Percentiles rank a stretch among this genome's conserved stretches.
These are phyloP conservation scores for Barnettozyma siamensis DNA, from an alignment of 805 yeast genomes.

Conservation along the genomic window DNA sequence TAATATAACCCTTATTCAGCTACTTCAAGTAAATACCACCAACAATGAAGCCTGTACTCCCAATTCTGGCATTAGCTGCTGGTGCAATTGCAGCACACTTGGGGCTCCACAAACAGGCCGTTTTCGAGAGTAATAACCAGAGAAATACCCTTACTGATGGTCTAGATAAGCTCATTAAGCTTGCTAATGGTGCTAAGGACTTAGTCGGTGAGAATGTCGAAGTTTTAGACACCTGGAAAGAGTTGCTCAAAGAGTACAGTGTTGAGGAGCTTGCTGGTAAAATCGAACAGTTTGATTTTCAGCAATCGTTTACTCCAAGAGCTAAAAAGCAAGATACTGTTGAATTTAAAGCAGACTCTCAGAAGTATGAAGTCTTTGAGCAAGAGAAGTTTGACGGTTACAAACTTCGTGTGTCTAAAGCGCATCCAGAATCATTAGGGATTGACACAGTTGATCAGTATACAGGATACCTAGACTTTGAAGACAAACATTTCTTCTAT, in stretches of 20 bases:
- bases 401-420: slow-evolving; percentile 14
- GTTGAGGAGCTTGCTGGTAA: slow-evolving; percentile 8
- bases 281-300: slow-evolving; percentile 10
- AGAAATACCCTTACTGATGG: background rate
- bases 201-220: slow-evolving; percentile 9
- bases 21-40: too few species aligned
- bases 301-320: slow-evolving; percentile 13
- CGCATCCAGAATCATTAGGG: slow-evolving; percentile 48
- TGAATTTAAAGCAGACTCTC: background rate
- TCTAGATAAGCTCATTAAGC: background rate
- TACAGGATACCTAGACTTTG: slow-evolving; percentile 78
- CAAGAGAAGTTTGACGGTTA: slow-evolving; percentile 12
- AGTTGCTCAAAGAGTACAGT: slow-evolving; percentile 28
- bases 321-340: slow-evolving; percentile 10
- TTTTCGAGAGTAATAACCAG: background rate
- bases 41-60: background rate
- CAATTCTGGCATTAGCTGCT: background rate
- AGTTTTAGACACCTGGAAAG: slow-evolving; percentile 26
- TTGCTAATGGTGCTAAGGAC: slow-evolving; percentile 6
- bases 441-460: slow-evolving; percentile 75
- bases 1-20: too few species aligned
- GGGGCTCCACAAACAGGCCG: background rate
- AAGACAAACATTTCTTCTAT: slow-evolving; percentile 69
- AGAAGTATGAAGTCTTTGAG: background rate
- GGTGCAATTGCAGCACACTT: background rate